Evolutionary conservation across 2,329 filamentous ascomycete species (phyloP).

Genomic region (Fusarium sarcochroum): DNA sequence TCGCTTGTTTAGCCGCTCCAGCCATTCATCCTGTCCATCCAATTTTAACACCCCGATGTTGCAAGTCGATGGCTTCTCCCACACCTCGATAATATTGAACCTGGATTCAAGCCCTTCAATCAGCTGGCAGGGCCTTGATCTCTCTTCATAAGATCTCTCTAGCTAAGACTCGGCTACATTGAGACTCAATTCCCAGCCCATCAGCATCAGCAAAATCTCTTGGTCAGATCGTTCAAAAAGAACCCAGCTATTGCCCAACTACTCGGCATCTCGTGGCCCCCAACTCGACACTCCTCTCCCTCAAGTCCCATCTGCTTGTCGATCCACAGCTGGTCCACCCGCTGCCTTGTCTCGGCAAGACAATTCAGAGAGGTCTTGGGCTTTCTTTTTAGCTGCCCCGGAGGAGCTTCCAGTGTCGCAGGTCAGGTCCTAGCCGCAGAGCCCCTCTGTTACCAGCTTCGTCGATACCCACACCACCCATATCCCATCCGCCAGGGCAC

Average conservation of each 20-base stretch:
- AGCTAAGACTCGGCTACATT: not conserved
- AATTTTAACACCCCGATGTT: slow-evolving; percentile 18
- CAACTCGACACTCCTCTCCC: slow-evolving; percentile 26
- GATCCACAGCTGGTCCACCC: slow-evolving; percentile 43
- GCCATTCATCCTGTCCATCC: slow-evolving; percentile 27
- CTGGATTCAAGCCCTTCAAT: slow-evolving; percentile 4
- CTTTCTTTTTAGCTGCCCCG: slow-evolving; percentile 15
- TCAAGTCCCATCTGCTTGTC: slow-evolving; percentile 27
- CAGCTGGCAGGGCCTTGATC: slow-evolving; percentile 10
- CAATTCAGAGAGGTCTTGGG: slow-evolving; percentile 15
- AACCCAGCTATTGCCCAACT: not conserved
- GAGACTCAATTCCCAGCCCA: slow-evolving; percentile 4
- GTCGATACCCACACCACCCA: slow-evolving; percentile 38
- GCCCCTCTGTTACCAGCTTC: slow-evolving; percentile 33
- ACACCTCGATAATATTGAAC: slow-evolving; percentile 25
- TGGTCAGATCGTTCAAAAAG: slow-evolving; percentile 15
- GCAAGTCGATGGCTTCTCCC: slow-evolving; percentile 15
- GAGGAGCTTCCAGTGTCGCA: slow-evolving; percentile 38
- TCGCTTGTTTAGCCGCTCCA: slow-evolving; percentile 38
- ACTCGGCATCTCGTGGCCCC: slow-evolving; percentile 21
- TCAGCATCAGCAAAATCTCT: slow-evolving; percentile 2
- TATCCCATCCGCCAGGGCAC: slow-evolving; percentile 28
- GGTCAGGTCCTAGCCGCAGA: slow-evolving; percentile 44
- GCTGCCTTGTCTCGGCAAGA: slow-evolving; percentile 32
- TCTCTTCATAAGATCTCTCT: not conserved